These are phyloP conservation scores for Anethum foeniculum DNA, from an alignment of 140 eudicot species.

Conservation along the genomic window DNA sequence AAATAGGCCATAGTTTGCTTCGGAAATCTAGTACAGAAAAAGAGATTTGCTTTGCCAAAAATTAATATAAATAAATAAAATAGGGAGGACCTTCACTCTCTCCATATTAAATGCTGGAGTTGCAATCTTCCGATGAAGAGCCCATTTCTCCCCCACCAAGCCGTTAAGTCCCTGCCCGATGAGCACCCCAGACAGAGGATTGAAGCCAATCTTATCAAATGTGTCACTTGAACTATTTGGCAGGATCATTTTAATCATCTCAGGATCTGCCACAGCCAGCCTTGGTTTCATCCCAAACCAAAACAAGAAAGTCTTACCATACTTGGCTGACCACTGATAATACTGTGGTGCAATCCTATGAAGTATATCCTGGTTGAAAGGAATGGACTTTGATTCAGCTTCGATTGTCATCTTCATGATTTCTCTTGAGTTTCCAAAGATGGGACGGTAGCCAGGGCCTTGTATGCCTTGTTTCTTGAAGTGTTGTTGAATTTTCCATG, in stretches of 20 bases:
- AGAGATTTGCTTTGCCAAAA: background rate
- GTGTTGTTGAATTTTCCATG: conserved; percentile 45
- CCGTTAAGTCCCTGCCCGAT: conserved; percentile 72
- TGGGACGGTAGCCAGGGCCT: conserved; percentile 67
- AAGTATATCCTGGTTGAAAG: conserved; percentile 50
- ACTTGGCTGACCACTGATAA: conserved; percentile 46
- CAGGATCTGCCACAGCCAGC: conserved; percentile 57
- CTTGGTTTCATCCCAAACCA: conserved; percentile 69
- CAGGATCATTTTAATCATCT: conserved; percentile 51
- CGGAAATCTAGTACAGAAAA: background rate
- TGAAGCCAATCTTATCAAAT: conserved; percentile 33
- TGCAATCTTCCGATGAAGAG: conserved; percentile 55
- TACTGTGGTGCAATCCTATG: conserved; percentile 56
- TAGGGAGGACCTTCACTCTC: conserved; percentile 48
- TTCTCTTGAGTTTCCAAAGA: conserved; percentile 57
- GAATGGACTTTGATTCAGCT: conserved; percentile 38
- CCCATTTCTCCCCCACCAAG: conserved; percentile 66
- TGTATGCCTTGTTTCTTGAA: conserved; percentile 47
- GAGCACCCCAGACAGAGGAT: conserved; percentile 39
- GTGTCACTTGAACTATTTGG: conserved; percentile 27
- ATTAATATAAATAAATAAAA: background rate
- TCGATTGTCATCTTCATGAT: conserved; percentile 45
- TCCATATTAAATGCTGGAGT: conserved; percentile 65
- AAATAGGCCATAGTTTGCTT: background rate
- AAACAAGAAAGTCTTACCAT: conserved; percentile 53